Evolutionary conservation across 805 yeast genomes (phyloP), one percentile per base, ranked within the genome.

Genomic region (Ogataea allantospora): DNA sequence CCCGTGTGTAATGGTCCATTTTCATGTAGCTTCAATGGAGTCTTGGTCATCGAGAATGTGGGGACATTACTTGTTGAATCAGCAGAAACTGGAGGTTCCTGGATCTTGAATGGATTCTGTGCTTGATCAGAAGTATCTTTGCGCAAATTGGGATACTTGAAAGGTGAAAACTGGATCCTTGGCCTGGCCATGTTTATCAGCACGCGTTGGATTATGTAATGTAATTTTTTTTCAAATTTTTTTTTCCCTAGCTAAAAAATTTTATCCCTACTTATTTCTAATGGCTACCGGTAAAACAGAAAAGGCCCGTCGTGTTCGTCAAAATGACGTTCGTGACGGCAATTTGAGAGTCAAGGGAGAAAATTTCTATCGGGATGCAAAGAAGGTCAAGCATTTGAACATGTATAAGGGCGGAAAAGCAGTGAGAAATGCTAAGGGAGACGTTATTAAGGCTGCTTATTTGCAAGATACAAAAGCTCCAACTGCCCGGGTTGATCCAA

Each of bases 271-370:
- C 23, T 21, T 21, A 7, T 21, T 21, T 21, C 23, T 13, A 25
- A 91, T 91, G 99, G 98, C 97, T 58, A 83, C 88, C 19, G 89
- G 78, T 40, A 91, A 91, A 71, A 93, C 88, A 56, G 99, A 91
- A 65, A 85, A 84, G 62, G 74, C 73, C 55, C 82, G 99, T 69
- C 78, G 96, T 58, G 72, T 73, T 41, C 83, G 95, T 57, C 86
- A 88, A 60, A 83, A 83, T 38, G 86, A 82, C 53, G 71, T 78
- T 51, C 76, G 87, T 55, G 95, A 86, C 63, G 96, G 96, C 19
- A 91, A 91, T 55, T 75, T 93, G 41, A 80, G 95, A 46, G 95
- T 87, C 35, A 91, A 91, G 62, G 99, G 99, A 57, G 99, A 91
- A 66, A 91, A 91, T 70, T 91, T 91, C 65, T 91, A 91, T 69